A percentile compares a stretch with the other conserved stretches of the same genome.
phyloP scores from a whole-genome alignment of 1,284 basidiomycete genomes.

The Pascua sp. region DNA sequence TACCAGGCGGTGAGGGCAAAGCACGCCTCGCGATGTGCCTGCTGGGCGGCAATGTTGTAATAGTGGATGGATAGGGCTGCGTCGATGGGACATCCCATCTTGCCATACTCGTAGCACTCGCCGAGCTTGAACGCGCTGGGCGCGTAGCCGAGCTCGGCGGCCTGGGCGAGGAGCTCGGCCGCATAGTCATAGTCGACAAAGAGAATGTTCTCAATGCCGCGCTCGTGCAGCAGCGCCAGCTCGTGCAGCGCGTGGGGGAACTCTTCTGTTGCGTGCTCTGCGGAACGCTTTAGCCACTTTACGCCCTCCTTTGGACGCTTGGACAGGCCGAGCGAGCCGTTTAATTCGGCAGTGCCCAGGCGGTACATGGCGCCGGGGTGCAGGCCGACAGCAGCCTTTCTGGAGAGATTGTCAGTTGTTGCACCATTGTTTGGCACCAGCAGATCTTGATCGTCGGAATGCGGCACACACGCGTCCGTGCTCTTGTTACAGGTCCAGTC shows the following conservation, averaged over 20 bases:
- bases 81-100: slow-evolving; percentile 98
- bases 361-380: slow-evolving; percentile 97
- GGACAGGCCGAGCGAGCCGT: slow-evolving; percentile 84
- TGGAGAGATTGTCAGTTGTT: no score
- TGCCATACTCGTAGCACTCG: slow-evolving; percentile 99
- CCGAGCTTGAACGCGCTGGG: slow-evolving; percentile 93
- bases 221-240: slow-evolving; percentile 87
- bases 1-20: slow-evolving; percentile 99
- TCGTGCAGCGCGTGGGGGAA: slow-evolving; percentile 97
- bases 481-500: no score
- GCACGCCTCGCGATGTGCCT: slow-evolving; percentile 93
- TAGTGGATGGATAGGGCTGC: slow-evolving; percentile 96
- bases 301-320: slow-evolving; percentile 92
- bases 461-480: no score
- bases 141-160: slow-evolving; percentile 91
- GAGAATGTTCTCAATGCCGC: slow-evolving; percentile 92
- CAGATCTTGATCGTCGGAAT: no score
- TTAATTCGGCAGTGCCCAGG: slow-evolving; percentile 91
- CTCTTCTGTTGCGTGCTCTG: slow-evolving; percentile 89
- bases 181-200: slow-evolving; percentile 96
- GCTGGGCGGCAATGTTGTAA: slow-evolving; percentile 98
- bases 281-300: slow-evolving; percentile 95
- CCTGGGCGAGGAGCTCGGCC: slow-evolving; percentile 89
- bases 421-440: no score
- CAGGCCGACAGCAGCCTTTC: slow-evolving; percentile 83